These are phyloP conservation scores for Ochromonas danica DNA, from an alignment of 108 stramenopile species.

Conservation along the genomic window DNA sequence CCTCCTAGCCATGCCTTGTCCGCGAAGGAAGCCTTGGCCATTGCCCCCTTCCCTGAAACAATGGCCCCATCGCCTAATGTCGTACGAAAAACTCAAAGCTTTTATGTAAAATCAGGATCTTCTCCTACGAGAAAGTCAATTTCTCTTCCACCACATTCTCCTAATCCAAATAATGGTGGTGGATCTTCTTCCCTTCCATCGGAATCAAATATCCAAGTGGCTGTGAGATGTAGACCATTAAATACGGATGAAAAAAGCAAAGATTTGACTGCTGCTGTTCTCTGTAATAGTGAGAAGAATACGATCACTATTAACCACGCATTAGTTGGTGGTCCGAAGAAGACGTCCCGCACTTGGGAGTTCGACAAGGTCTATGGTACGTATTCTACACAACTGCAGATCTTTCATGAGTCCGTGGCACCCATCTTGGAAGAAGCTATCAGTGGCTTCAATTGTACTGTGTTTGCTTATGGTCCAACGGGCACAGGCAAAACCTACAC, in stretches of 20 bases:
- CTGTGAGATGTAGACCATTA: slow-evolving; percentile 2
- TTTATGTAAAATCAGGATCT: too few relatives aligned
- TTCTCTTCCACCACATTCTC: too few relatives aligned
- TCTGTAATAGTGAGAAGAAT: not conserved
- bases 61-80: too few relatives aligned
- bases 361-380: slow-evolving; percentile 25
- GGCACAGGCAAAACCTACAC: slow-evolving; percentile 39
- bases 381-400: not conserved
- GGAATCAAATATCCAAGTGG: not conserved
- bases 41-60: too few relatives aligned
- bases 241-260: not conserved
- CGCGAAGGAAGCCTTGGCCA: too few relatives aligned
- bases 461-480: slow-evolving; percentile 20
- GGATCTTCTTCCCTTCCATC: too few relatives aligned
- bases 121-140: too few relatives aligned
- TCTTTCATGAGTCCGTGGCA: not conserved
- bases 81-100: too few relatives aligned
- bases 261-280: not conserved
- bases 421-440: slow-evolving; percentile 5
- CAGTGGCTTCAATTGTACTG: slow-evolving; percentile 7
- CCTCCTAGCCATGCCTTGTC: too few relatives aligned
- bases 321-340: too few relatives aligned
- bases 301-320: not conserved
- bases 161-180: too few relatives aligned
- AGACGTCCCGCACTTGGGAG: not conserved